A percentile compares a stretch with the other conserved stretches of the same genome.
Conservation (phyloP, 257 asterid species). For the Solanum paucissectum region DNA sequence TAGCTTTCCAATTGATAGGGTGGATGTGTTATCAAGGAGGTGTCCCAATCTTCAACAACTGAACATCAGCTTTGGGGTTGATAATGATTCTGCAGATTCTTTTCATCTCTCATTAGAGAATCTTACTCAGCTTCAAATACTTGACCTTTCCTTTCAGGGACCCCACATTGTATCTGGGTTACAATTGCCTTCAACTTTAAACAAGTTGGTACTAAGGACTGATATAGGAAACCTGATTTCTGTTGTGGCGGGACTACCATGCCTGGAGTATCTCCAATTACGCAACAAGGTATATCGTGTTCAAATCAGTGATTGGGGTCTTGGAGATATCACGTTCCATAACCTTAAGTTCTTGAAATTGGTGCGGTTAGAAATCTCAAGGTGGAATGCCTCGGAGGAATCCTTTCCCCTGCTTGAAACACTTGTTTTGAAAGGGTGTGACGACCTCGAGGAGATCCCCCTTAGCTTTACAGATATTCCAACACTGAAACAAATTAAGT, state of each 20-base stretch:
- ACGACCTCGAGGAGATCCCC: background rate
- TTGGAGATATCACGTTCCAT: background rate
- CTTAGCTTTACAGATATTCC: background rate
- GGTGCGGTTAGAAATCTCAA: rapidly evolving
- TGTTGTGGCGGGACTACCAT: background rate
- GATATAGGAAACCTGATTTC: background rate
- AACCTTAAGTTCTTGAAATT: background rate
- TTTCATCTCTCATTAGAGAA: background rate
- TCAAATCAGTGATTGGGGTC: background rate
- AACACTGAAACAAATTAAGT: background rate
- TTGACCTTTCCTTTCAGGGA: rapidly evolving
- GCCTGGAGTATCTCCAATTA: background rate
- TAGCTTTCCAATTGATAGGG: background rate
- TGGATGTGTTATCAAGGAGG: background rate
- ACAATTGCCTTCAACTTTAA: background rate
- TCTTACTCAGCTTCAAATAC: background rate
- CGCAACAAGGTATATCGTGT: rapidly evolving
- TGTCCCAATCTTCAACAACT: background rate
- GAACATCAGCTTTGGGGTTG: rapidly evolving
- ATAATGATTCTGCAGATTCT: background rate
- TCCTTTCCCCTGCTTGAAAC: background rate
- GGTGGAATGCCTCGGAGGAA: background rate
- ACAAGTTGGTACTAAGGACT: too few relatives aligned
- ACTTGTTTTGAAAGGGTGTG: rapidly evolving
- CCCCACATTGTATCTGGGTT: background rate